These are phyloP conservation scores for Mitragyna speciosa DNA, from an alignment of 257 asterid species.

Conservation along the genomic window DNA sequence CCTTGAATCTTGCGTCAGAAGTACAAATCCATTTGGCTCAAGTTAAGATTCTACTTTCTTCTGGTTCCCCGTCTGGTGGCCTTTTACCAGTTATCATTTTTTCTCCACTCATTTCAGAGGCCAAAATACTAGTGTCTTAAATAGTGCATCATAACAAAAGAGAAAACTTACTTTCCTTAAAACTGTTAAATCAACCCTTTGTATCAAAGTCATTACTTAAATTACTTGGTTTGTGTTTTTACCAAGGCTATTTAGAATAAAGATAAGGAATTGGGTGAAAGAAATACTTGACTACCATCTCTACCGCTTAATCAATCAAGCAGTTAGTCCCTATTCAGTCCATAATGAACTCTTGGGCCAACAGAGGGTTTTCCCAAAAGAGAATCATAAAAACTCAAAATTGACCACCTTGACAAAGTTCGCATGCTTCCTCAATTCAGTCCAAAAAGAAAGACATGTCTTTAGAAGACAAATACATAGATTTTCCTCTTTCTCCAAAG, in stretches of 20 bases:
- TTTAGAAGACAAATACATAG: not conserved
- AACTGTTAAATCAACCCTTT: not conserved
- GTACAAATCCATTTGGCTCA: not conserved
- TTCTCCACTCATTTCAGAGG: not conserved
- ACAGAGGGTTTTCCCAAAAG: not conserved
- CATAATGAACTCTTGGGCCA: not conserved
- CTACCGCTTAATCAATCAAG: not conserved
- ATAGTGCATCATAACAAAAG: not conserved
- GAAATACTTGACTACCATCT: not conserved
- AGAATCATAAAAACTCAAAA: not conserved
- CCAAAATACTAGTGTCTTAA: not conserved
- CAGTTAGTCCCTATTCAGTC: not conserved
- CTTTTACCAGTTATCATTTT: not conserved
- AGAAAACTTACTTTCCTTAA: not conserved
- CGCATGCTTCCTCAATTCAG: not conserved
- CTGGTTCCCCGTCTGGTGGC: not conserved
- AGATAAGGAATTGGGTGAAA: not conserved
- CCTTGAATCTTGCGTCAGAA: not conserved
- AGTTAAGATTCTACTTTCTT: not conserved
- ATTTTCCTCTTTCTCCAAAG: not conserved
- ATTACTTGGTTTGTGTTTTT: not conserved
- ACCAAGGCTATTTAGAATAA: not conserved
- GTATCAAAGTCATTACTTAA: not conserved
- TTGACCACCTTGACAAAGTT: not conserved
- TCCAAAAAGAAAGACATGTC: not conserved